Percentiles rank a stretch among this genome's conserved stretches.
Evolutionary conservation across 2,329 filamentous ascomycete genomes (phyloP).

Genomic region (Didymella pomorum): DNA sequence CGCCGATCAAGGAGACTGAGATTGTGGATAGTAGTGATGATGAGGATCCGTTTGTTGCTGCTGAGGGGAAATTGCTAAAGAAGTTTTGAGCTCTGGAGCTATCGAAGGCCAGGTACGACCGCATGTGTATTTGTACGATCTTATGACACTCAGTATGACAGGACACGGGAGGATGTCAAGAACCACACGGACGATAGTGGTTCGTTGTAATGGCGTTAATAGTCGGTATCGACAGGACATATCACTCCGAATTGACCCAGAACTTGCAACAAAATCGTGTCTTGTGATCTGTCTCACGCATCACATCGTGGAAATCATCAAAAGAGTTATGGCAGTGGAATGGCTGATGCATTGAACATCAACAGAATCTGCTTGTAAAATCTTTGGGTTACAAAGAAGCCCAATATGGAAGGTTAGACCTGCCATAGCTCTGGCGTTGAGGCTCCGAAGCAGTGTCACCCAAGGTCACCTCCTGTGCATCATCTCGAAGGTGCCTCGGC

Average conservation of each 20-base stretch:
- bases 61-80: constrained; percentile 11
- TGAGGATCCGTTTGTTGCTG: constrained; percentile 16
- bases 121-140: constrained; percentile 18
- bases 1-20: constrained; percentile 10
- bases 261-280: background rate
- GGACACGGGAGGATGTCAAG: background rate
- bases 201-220: constrained; percentile 9
- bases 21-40: constrained; percentile 11
- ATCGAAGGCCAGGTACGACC: background rate
- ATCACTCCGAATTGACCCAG: background rate
- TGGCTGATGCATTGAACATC: background rate
- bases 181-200: background rate
- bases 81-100: constrained; percentile 6
- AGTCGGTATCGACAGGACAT: constrained; percentile 7
- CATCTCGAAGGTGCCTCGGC: background rate
- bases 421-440: constrained; percentile 2
- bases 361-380: constrained; percentile 1
- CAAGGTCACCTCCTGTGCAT: background rate
- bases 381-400: background rate
- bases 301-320: background rate
- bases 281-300: background rate
- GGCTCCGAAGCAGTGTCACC: constrained; percentile 19
- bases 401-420: constrained; percentile 2
- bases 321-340: background rate
- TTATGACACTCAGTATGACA: constrained; percentile 6